Percentiles rank a stretch among this genome's conserved stretches.
phyloP scores from a whole-genome alignment of 192 early-diverging fungal species.

The Entophlyctis luteolus region DNA sequence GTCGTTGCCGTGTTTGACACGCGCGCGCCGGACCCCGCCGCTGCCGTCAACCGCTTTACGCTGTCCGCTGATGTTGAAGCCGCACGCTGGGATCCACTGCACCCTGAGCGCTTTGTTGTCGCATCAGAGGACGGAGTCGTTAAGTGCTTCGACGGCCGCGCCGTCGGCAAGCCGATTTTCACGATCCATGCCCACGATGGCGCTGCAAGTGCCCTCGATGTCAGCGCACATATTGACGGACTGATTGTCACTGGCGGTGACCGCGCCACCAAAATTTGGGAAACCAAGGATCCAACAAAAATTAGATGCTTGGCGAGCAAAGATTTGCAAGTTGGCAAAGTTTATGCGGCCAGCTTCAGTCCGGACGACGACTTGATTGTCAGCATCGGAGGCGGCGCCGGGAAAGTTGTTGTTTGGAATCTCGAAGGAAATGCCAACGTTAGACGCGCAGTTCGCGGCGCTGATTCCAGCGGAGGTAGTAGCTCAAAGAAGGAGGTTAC shows the following conservation, averaged over 20 bases:
- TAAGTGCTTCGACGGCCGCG: conserved; percentile 79
- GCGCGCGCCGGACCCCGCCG: conserved; percentile 69
- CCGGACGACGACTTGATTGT: conserved; percentile 87
- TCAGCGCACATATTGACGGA: conserved; percentile 72
- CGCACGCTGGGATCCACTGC: conserved; percentile 86
- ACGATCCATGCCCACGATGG: conserved; percentile 92
- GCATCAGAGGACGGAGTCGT: conserved; percentile 90
- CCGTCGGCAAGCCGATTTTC: conserved; percentile 59
- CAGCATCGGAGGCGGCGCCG: conserved; percentile 82
- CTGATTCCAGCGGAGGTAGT: neutral
- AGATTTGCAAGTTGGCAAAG: conserved; percentile 74
- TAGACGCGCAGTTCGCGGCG: conserved; percentile 37
- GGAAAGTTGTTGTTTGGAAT: conserved; percentile 91
- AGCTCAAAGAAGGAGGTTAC: conserved; percentile 2
- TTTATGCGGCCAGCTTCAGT: conserved; percentile 84
- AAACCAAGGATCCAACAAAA: conserved; percentile 64
- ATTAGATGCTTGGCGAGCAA: conserved; percentile 80
- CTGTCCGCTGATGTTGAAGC: conserved; percentile 86
- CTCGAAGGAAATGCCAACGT: conserved; percentile 83
- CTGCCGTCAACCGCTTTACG: conserved; percentile 61
- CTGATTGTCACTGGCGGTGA: conserved; percentile 90
- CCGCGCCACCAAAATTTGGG: conserved; percentile 91
- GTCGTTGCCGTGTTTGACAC: conserved; percentile 85
- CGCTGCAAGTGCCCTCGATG: conserved; percentile 81
- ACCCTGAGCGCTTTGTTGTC: conserved; percentile 59